Base-by-base conservation (phyloP, 2,329 filamentous ascomycete species). In the Geosmithia morbida region DNA sequence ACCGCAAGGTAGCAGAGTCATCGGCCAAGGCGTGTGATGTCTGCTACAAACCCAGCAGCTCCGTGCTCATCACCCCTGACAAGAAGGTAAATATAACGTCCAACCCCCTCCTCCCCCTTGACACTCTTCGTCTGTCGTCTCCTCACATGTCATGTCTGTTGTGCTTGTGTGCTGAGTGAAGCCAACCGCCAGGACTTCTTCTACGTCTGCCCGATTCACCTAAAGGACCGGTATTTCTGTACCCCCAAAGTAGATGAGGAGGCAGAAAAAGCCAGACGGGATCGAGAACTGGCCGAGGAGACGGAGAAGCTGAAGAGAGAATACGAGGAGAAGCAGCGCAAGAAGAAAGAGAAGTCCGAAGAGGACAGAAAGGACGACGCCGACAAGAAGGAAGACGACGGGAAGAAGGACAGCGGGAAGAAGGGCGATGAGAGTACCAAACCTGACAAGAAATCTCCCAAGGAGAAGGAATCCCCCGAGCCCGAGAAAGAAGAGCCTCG, bases 41-140 rank as follows among this genome's bases (percentile, higher is more conserved):
- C 52, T 97, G 92, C 72, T 94, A 83, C 70, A 94, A 92, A 65
- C 84, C 85, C 8, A 87, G 83, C 50, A 79, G 82, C 7, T 94
- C 83, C 53, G 90, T 97, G 17, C 71, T 98, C 48, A 86, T 95
- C 55, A 94, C 88, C 8, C 78, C 85, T 0, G 88, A 94, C 57
- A 89, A 87, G 58, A 92, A 90, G 79, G 89, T 92, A 29, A 3
- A 17, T 18, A n/a, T 14, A 16, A 16, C 22, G 22, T 26, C 22
- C 22, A 26, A 8, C 18, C 13, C 39, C 33, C 10, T 16, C 7
- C 7, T 39, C 8, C 10, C 39, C 19, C 19, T 19, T 10, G 39
- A 39, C 48, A 45, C 37, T 18, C n/a, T 37, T 18, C n/a, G n/a
- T n/a, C n/a, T n/a, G n/a, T n/a, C n/a, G n/a, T n/a, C n/a, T n/a